A percentile compares a stretch with the other conserved stretches of the same genome.
Conservation (phyloP, 306 rosid species). For the Glycine soja region DNA sequence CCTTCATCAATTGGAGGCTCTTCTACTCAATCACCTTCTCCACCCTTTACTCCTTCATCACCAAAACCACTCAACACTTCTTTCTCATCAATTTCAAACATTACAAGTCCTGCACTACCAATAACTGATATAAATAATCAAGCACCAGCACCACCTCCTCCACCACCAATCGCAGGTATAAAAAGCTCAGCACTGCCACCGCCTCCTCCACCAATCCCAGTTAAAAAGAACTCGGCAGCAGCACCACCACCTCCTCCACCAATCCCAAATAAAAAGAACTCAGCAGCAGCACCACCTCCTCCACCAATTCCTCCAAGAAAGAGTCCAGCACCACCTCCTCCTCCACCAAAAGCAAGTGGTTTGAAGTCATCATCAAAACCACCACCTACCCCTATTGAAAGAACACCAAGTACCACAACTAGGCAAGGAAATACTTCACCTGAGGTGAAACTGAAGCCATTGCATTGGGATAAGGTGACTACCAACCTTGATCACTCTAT, state of each 20-base stretch:
- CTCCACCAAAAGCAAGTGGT: conserved; percentile 53
- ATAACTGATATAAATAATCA: conserved; percentile 5
- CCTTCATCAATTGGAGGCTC: conserved; percentile 39
- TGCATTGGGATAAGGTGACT: conserved; percentile 93
- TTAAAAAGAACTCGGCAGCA: conserved; percentile 23
- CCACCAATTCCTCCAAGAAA: conserved; percentile 39
- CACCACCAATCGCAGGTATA: conserved; percentile 8
- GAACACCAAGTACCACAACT: neutral
- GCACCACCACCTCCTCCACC: conserved; percentile 36
- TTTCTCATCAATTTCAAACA: conserved; percentile 53
- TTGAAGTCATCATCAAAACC: conserved; percentile 63
- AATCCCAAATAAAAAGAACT: conserved; percentile 24
- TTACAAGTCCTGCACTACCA: conserved; percentile 33
- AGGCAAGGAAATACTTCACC: conserved; percentile 50
- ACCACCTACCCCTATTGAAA: conserved; percentile 52
- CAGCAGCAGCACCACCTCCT: conserved; percentile 39
- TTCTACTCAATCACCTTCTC: conserved; percentile 39
- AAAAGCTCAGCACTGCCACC: conserved; percentile 21
- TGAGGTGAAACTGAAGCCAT: conserved; percentile 75
- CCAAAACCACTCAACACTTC: conserved; percentile 44
- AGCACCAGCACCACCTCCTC: conserved; percentile 40
- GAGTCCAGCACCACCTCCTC: conserved; percentile 50
- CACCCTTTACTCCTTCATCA: conserved; percentile 49
- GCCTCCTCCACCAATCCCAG: conserved; percentile 38
- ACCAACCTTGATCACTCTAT: conserved; percentile 79